Evolutionary conservation across 164 flowering plant species (phyloP), one percentile per base, ranked within the genome.

Genomic region (Chimonanthus salicifolius): DNA sequence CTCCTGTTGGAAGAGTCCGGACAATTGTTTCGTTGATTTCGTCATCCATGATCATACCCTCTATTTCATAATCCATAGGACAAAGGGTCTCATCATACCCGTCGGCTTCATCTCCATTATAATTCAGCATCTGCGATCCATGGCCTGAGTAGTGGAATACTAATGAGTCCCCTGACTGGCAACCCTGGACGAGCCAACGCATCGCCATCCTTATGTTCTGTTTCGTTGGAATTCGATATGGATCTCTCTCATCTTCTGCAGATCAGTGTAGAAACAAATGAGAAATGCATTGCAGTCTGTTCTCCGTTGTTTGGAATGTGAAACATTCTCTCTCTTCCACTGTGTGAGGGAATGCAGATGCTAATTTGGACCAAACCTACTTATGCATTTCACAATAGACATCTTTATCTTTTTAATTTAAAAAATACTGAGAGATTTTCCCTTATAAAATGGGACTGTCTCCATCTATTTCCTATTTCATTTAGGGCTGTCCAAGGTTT

Each of bases 61-160:
- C 82, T 0, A 85, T 83, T 50, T 86, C 84, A 46, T 76, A 86
- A 78, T 93, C 98, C 50, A 90, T 75, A 15, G 98, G 98, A 78
- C 93, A 85, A 0, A 94, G 69, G 2, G 94, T 75, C 74, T 94
- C 98, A 64, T 94, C 94, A 16, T 62, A 85, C 4, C 97, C 95
- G 58, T 94, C 98, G 0, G 80, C 5, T 78, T 94, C 98, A n/a
- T 92, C 94, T 4, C 81, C 82, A 58, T 74, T 74, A 47, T 16
- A 65, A 69, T 92, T 83, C 0, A 4, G 54, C 69, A 77, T 79
- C 62, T 79, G 84, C 6, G 90, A 77, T 2, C 92, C 94, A 75
- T 94, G 98, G 58, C 98, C 98, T 0, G 97, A 92, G 85, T 77
- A 94, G 83, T 89, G 88, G 73, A 94, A 92, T 73, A 94, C 91